Evolutionary conservation across 2,329 filamentous ascomycete species (phyloP), one percentile per base, ranked within the genome.

Genomic region (Bipolaris cookei): DNA sequence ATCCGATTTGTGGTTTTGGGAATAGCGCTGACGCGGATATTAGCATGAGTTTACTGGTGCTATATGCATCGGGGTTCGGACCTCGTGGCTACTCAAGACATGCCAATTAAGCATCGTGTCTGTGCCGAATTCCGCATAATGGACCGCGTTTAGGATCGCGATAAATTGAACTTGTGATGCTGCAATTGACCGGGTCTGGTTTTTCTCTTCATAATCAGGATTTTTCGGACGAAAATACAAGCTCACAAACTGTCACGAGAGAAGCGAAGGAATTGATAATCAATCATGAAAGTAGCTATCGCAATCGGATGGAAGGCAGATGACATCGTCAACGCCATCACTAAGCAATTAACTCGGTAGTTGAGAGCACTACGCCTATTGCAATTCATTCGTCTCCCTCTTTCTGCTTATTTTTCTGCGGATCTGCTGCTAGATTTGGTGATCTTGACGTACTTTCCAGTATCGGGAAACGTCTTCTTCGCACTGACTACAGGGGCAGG

Each of bases 361-460:
- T 59, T 51, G 42, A 58, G 11, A 59, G 30, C 16, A 35, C 35
- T 20, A 56, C 56, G 42, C 63, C 59, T 13, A 34, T 51, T 14
- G 59, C 54, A 25, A 28, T 49, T 53, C 53, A 54, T 8, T 14
- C 43, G 5, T n/a, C 14, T 8, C 13, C n/a, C 1, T 11, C 10
- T 4, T 16, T n/a, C 14, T 42, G 43, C 32, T 54, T 54, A 23
- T 13, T 39, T 20, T 6, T 18, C 28, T 4, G 32, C 10, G 41
- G 16, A 45, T 30, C 50, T 57, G 23, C 25, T 30, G 32, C 39
- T 8, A 21, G 32, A 28, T 21, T 51, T 65, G n/a, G 52, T 64
- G 16, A 66, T 56, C 51, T 66, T 66, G 14, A 65, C 61, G 39
- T 66, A 66, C 44, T 64, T 66, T 1, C 60, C 63, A 4, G 65